phyloP scores from a whole-genome alignment of 192 early-diverging fungal species.

The Thamnidium elegans region DNA sequence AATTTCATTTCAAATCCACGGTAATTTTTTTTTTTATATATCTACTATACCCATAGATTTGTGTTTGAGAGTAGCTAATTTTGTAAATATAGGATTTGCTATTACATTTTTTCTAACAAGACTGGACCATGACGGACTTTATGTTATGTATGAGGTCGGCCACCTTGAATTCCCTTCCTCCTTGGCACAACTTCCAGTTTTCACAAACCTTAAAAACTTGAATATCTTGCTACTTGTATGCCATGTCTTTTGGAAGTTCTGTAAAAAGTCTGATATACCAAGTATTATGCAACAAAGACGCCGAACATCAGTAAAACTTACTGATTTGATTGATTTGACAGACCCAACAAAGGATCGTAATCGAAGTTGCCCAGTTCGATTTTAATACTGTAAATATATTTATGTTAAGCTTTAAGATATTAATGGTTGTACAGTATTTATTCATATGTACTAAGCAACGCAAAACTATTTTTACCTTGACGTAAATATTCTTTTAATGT shows the following conservation, averaged over 20 bases:
- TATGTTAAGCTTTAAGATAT: background rate
- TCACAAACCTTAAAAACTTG: constrained; percentile 14
- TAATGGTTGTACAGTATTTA: too few relatives aligned
- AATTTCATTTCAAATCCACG: constrained; percentile 19
- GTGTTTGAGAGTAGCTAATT: constrained; percentile 17
- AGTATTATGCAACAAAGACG: constrained; percentile 14
- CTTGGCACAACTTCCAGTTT: constrained; percentile 15
- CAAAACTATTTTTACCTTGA: constrained; percentile 21
- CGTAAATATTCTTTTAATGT: constrained; percentile 13
- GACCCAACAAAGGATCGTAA: constrained; percentile 19
- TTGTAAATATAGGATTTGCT: constrained; percentile 15
- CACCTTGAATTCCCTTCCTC: constrained; percentile 18
- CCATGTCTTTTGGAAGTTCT: constrained; percentile 20
- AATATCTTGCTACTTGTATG: constrained; percentile 19
- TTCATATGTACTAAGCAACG: too few relatives aligned
- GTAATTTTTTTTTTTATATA: constrained; percentile 6
- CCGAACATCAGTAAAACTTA: constrained; percentile 16
- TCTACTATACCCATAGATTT: constrained; percentile 11
- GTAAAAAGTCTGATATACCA: constrained; percentile 17
- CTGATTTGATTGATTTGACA: constrained; percentile 16
- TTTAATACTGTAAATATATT: constrained; percentile 11
- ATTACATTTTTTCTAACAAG: constrained; percentile 20
- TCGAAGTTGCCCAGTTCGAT: constrained; percentile 2
- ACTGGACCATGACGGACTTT: constrained; percentile 16
- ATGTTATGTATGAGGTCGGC: constrained; percentile 17